Base-by-base conservation (phyloP, 495 filamentous ascomycete genomes). In the Talaromyces borbonicus region DNA sequence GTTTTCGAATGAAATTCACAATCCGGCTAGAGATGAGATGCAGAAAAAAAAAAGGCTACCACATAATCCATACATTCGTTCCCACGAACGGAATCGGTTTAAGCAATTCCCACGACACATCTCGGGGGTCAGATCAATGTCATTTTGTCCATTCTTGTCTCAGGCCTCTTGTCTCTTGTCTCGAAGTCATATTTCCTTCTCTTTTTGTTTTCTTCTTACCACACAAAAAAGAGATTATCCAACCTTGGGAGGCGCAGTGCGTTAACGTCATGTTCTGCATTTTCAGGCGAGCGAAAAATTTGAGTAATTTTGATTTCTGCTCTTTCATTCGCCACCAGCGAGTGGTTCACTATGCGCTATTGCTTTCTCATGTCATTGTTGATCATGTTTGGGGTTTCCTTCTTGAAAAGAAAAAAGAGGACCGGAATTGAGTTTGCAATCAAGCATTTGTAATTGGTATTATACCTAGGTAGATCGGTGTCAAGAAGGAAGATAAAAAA, bases 221-320 rank as follows among this genome's bases (percentile, higher is more conserved):
- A n/a, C n/a, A n/a, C n/a, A n/a, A n/a, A 38, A 38, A 38, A 38
- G 35, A 38, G 12, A 12, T 20, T 16, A 38, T 38, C 18, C 12
- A 18, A 16, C 30, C 36, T 31, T 35, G 30, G 43, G 22, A 24
- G 27, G 43, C 30, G 30, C 22, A 33, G n/a, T n/a, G n/a, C n/a
- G n/a, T n/a, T n/a, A 35, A 31, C 12, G 36, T 29, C 30, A 32
- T 46, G 20, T 46, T 36, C n/a, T 46, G 43, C 43, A 46, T 46
- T 32, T 38, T 52, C 49, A 54, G 57, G 57, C 57, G 54, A 60
- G 57, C 54, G 50, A 53, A 53, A 52, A 52, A 36, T 50, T 40
- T 50, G 43, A 42, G 27, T 49, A 15, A 54, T 45, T 57, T 37
- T 50, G 49, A 50, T 37, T 43, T 51, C 18, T 49, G 56, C 48